Percentiles rank a stretch among this genome's conserved stretches.
These are phyloP conservation scores for Phytophthora citrophthora DNA, from an alignment of 352 stramenopile species.

Conservation along the genomic window DNA sequence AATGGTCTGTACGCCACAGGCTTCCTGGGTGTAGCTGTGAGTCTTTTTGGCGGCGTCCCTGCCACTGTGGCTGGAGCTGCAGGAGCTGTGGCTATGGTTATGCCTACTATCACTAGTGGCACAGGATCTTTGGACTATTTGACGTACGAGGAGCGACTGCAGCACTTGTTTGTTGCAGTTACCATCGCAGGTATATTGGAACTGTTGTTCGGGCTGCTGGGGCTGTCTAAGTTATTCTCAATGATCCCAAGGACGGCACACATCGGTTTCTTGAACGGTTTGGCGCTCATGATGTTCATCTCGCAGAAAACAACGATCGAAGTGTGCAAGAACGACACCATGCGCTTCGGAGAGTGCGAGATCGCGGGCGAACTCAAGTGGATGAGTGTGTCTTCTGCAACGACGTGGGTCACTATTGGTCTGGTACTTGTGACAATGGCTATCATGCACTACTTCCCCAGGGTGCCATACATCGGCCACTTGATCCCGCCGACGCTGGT, in stretches of 20 bases:
- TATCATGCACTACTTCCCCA: conserved; percentile 89
- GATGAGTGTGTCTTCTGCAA: conserved; percentile 64
- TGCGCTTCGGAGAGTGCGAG: conserved; percentile 83
- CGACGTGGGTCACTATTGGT: conserved; percentile 71
- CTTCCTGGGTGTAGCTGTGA: conserved; percentile 89
- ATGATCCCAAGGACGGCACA: conserved; percentile 95
- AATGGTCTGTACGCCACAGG: conserved; percentile 93
- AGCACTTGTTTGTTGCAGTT: conserved; percentile 90
- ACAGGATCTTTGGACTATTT: conserved; percentile 57
- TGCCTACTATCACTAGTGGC: conserved; percentile 80
- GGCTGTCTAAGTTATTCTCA: conserved; percentile 91
- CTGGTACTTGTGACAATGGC: conserved; percentile 82
- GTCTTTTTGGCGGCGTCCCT: conserved; percentile 86
- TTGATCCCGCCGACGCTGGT: conserved; percentile 85
- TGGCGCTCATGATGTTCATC: conserved; percentile 95
- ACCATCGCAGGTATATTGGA: conserved; percentile 88
- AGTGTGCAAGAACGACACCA: conserved; percentile 58
- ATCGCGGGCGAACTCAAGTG: conserved; percentile 68
- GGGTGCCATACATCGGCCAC: conserved; percentile 60
- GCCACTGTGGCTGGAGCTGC: conserved; percentile 90
- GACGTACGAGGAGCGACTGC: conserved; percentile 71
- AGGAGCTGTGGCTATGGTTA: conserved; percentile 92
- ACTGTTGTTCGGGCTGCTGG: conserved; percentile 81
- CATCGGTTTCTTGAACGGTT: conserved; percentile 96
- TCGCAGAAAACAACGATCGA: conserved; percentile 94